These are phyloP conservation scores for Hypericum androsaemum DNA, from an alignment of 345 rosid species.

Conservation along the genomic window DNA sequence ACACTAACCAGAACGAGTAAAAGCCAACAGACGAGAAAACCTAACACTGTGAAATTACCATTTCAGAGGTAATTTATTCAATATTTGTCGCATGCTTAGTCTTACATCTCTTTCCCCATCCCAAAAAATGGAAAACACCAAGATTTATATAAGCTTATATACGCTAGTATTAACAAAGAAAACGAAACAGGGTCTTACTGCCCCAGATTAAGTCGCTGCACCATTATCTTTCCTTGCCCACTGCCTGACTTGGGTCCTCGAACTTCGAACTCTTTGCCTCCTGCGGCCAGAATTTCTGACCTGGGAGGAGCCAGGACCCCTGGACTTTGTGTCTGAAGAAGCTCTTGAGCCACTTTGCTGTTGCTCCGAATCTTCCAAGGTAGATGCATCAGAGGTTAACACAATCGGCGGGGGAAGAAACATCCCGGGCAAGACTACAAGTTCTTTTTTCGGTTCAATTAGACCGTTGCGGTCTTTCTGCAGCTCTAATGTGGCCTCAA, in stretches of 20 bases:
- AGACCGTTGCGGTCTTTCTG: conserved; percentile 64
- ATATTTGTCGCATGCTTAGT: too few species aligned
- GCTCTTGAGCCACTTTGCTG: conserved; percentile 17
- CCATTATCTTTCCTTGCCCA: conserved; percentile 38
- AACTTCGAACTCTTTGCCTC: conserved; percentile 18
- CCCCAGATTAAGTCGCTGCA: conserved; percentile 13
- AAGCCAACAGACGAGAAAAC: too few species aligned
- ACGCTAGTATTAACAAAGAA: too few species aligned
- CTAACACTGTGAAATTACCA: too few species aligned
- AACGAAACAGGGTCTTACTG: too few species aligned
- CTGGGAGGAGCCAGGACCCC: conserved; percentile 20
- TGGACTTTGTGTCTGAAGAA: conserved; percentile 19
- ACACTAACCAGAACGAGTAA: too few species aligned
- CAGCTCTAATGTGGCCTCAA: conserved; percentile 40
- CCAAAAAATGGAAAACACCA: too few species aligned
- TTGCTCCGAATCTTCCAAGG: conserved; percentile 27
- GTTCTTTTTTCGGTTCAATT: conserved; percentile 48
- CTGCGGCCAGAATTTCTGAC: conserved; percentile 19
- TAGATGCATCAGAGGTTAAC: conserved; percentile 13
- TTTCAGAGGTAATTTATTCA: too few species aligned
- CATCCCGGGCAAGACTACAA: conserved; percentile 63
- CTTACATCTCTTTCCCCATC: too few species aligned
- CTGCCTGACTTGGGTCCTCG: conserved; percentile 26
- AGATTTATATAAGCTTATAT: too few species aligned
- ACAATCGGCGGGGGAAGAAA: conserved; percentile 43